phyloP scores from a whole-genome alignment of 129 eudicot genomes.

The Kitagawia praeruptora region DNA sequence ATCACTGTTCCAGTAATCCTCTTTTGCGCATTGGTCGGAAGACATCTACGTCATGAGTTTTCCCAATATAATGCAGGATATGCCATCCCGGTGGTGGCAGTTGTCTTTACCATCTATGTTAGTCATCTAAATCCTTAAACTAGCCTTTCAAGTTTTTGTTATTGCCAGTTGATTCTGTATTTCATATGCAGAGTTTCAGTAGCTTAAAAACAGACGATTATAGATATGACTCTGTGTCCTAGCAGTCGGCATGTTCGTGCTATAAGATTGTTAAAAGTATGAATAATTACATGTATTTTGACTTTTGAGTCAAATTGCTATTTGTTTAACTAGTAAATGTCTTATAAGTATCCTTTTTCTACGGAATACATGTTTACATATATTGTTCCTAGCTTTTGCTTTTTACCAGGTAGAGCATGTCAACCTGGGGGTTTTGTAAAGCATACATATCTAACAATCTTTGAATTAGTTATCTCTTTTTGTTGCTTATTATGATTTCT shows the following conservation, averaged over 20 bases:
- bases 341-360: neutral
- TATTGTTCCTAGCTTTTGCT: neutral
- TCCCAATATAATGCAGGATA: slow-evolving; percentile 71
- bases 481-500: slow-evolving; percentile 16
- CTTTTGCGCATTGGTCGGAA: slow-evolving; percentile 73
- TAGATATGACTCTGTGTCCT: neutral
- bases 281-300: neutral
- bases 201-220: neutral
- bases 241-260: neutral
- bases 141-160: neutral
- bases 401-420: neutral
- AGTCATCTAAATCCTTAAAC: slow-evolving; percentile 28
- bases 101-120: slow-evolving; percentile 62
- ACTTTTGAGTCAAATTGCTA: neutral
- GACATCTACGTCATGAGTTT: slow-evolving; percentile 71
- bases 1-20: slow-evolving; percentile 49
- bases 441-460: neutral
- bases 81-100: slow-evolving; percentile 53
- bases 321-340: neutral
- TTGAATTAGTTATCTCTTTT: neutral
- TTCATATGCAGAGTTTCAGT: neutral
- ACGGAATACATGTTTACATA: neutral
- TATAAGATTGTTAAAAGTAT: neutral
- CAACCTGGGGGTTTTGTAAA: neutral
- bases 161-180: neutral